phyloP scores from a whole-genome alignment of 2,329 filamentous ascomycete genomes.

The Periconia digitata region DNA sequence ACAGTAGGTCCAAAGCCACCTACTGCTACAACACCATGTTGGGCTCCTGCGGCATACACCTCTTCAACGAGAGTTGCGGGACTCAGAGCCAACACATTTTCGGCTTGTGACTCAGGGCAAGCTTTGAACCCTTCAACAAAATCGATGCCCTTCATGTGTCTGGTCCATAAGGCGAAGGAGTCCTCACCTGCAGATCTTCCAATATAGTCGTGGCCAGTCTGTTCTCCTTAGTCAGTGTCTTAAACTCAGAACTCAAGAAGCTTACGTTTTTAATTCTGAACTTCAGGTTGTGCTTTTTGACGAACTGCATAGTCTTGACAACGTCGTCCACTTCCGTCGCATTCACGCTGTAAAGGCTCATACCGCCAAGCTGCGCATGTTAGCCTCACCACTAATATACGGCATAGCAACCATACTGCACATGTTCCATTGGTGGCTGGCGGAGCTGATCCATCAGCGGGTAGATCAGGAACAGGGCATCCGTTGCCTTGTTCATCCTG shows the following conservation, averaged over 20 bases:
- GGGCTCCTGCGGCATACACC: constrained; percentile 15
- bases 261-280: constrained; percentile 19
- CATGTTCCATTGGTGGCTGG: constrained; percentile 43
- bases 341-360: constrained; percentile 9
- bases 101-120: constrained; percentile 12
- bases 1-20: constrained; percentile 39
- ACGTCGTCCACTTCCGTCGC: constrained; percentile 1
- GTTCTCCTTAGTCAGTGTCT: too few relatives aligned
- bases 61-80: constrained; percentile 28
- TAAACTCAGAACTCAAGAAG: too few relatives aligned
- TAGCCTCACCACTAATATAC: constrained; percentile 2
- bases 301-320: constrained; percentile 10
- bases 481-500: not conserved
- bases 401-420: constrained; percentile 8
- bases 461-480: constrained; percentile 39
- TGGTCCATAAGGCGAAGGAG: constrained; percentile 31
- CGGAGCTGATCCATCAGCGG: constrained; percentile 24
- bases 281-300: constrained; percentile 15
- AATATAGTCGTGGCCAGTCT: constrained; percentile 20
- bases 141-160: constrained; percentile 24
- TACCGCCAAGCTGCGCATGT: constrained; percentile 12
- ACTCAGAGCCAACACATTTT: constrained; percentile 25
- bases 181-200: constrained; percentile 29
- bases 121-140: constrained; percentile 15
- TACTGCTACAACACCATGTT: constrained; percentile 1